phyloP scores from a whole-genome alignment of 805 yeast genomes.

The Starmera quercuum region DNA sequence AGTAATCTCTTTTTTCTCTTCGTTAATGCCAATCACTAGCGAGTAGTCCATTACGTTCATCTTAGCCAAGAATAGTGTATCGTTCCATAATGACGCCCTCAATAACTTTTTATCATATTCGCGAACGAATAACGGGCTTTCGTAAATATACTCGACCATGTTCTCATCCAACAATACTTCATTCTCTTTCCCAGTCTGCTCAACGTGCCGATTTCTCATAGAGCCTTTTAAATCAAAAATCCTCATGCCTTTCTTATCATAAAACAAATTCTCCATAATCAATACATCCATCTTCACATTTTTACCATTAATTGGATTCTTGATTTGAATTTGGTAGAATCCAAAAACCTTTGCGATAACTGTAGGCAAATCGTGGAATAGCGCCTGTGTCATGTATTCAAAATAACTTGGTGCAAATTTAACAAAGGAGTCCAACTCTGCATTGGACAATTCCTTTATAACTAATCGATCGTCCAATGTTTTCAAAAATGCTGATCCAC shows the following conservation, averaged over 20 bases:
- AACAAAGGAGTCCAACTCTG: slow-evolving; percentile 89
- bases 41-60: slow-evolving; percentile 99
- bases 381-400: slow-evolving; percentile 90
- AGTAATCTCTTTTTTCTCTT: slow-evolving; percentile 56
- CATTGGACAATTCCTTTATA: slow-evolving; percentile 78
- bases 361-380: slow-evolving; percentile 91
- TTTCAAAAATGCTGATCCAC: slow-evolving; percentile 90
- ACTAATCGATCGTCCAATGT: slow-evolving; percentile 87
- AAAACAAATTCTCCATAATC: slow-evolving; percentile 93
- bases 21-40: slow-evolving; percentile 85
- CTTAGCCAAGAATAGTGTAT: slow-evolving; percentile 85
- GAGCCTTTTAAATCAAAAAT: slow-evolving; percentile 96
- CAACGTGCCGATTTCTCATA: slow-evolving; percentile 94
- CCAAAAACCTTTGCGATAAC: slow-evolving; percentile 94
- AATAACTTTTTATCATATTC: slow-evolving; percentile 84
- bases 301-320: slow-evolving; percentile 68
- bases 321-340: slow-evolving; percentile 86
- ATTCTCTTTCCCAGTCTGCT: slow-evolving; percentile 91
- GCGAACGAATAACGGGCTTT: slow-evolving; percentile 87
- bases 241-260: slow-evolving; percentile 70
- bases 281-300: slow-evolving; percentile 81
- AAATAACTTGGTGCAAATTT: slow-evolving; percentile 95
- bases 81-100: slow-evolving; percentile 90
- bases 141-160: slow-evolving; percentile 96
- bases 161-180: slow-evolving; percentile 94